Evolutionary conservation across 176 grass and related monocot species (phyloP), one percentile per base, ranked within the genome.

Genomic region (Puya raimondii): DNA sequence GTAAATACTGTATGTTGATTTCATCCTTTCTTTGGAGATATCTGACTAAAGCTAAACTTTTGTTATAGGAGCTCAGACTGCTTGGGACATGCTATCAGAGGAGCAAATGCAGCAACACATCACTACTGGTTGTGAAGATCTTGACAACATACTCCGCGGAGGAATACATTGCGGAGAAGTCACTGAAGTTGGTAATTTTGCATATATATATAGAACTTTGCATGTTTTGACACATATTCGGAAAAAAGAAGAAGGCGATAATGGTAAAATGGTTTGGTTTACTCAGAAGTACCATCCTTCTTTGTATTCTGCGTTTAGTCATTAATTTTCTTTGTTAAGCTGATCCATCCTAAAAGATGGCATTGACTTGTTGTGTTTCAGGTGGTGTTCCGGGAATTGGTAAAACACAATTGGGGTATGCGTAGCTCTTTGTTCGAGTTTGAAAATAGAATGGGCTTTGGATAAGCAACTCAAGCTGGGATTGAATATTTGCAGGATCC

Each of bases 391-490:
- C 94, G 69, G 89, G 94, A 79, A 79, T 97, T 63, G 94, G 89
- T 65, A 92, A 97, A 90, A 97, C 94, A 85, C 94, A 97, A 80
- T 53, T 97, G 48, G 89, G 93, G 93, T 92, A 92, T 76, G 84
- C 59, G 66, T 61, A 58, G 8, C 53, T 53, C 11, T 25, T 82
- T 70, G 6, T 51, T 51, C 21, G 69, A 64, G 58, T 23, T 59
- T 61, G 16, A 18, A 21, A 61, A n/a, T 61, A 22, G 21, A 61
- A 13, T 61, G 56, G 16, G 10, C 10, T 61, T 61, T 61, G 51
- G 11, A 69, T 26, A 12, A 18, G 66, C 53, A 69, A 50, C 75
- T 69, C 2, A 77, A 49, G n/a, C 26, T 69, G 48, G 22, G 77
- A 67, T 49, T 15, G 29, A 63, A 65, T 57, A 76, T 81, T 81